Evolutionary conservation across 352 stramenopile genomes (phyloP), one percentile per base, ranked within the genome.

Genomic region (Phytophthora brassicae): DNA sequence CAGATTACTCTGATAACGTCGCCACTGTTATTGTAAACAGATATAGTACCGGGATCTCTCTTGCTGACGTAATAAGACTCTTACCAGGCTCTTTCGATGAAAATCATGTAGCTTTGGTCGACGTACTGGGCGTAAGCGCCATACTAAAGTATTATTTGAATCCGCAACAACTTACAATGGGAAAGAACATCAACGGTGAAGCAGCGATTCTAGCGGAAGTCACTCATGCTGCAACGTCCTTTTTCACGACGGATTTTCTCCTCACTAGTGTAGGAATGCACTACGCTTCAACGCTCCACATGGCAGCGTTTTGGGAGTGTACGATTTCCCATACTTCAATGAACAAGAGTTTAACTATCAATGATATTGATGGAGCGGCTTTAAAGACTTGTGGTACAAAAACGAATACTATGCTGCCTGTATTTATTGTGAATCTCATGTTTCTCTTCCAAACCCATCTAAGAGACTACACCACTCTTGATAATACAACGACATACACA

Each of bases 281-380:
- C 24, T 58, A 63, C 9, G 45, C 62, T 0, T 76, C 67, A 4
- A 64, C 69, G 0, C 67, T 64, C 31, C 60, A 76, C 31, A 50
- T 81, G 28, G 72, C 69, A 14, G 61, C 69, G 3, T 81, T 81
- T 57, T 81, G 72, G 72, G 55, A 77, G 16, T 81, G 72, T 31
- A 66, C 66, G 8, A 76, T 81, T 16, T 58, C 60, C n/a, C 60
- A 76, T 47, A 76, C 66, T 12, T 70, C 62, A 4, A 78, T 81
- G 72, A 59, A 49, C 24, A 81, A 81, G 29, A 51, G 50, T 4
- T 57, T 77, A 3, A 54, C 54, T 11, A 22, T 74, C 6, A 33
- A 24, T 6, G 47, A 72, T 20, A 59, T 81, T 4, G 68, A 75
- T 19, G 59, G 42, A 16, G 23, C 9, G 2, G 28, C 46, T 0